phyloP scores from a whole-genome alignment of 2,329 filamentous ascomycete species.

The Sporothrix humicola region DNA sequence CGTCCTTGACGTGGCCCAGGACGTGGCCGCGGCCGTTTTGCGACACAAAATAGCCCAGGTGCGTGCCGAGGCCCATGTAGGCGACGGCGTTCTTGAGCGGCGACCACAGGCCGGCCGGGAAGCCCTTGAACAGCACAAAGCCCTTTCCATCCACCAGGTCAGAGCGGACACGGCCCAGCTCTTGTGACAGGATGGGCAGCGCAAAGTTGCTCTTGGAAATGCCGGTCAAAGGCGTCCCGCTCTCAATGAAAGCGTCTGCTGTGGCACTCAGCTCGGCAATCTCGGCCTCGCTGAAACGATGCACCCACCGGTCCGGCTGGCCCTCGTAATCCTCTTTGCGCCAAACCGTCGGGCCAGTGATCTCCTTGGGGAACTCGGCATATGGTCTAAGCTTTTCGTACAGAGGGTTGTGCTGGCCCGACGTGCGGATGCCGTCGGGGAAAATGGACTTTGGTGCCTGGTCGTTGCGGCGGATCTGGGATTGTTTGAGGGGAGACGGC shows the following conservation, averaged over 20 bases:
- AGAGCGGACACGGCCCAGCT: slow-evolving; percentile 47
- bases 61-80: slow-evolving; percentile 88
- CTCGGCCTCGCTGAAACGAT: slow-evolving; percentile 70
- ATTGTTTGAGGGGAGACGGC: slow-evolving; percentile 25
- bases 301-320: slow-evolving; percentile 73
- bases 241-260: slow-evolving; percentile 71
- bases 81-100: slow-evolving; percentile 80
- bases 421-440: slow-evolving; percentile 57
- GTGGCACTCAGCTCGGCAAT: slow-evolving; percentile 69
- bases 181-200: slow-evolving; percentile 49
- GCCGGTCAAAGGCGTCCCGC: slow-evolving; percentile 70
- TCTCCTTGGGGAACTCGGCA: slow-evolving; percentile 71
- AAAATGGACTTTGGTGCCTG: slow-evolving; percentile 48
- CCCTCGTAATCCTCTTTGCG: slow-evolving; percentile 66
- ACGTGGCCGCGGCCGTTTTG: slow-evolving; percentile 87
- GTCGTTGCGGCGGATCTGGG: slow-evolving; percentile 42
- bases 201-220: slow-evolving; percentile 59
- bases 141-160: slow-evolving; percentile 77
- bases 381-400: slow-evolving; percentile 71
- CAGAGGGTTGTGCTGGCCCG: slow-evolving; percentile 74
- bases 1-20: slow-evolving; percentile 86
- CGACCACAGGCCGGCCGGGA: slow-evolving; percentile 78
- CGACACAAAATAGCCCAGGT: slow-evolving; percentile 85
- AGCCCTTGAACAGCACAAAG: slow-evolving; percentile 86
- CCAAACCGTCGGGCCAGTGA: slow-evolving; percentile 77